These are phyloP conservation scores for Kluyveromyces dobzhanskii DNA, from an alignment of 805 yeast genomes.

Conservation along the genomic window DNA sequence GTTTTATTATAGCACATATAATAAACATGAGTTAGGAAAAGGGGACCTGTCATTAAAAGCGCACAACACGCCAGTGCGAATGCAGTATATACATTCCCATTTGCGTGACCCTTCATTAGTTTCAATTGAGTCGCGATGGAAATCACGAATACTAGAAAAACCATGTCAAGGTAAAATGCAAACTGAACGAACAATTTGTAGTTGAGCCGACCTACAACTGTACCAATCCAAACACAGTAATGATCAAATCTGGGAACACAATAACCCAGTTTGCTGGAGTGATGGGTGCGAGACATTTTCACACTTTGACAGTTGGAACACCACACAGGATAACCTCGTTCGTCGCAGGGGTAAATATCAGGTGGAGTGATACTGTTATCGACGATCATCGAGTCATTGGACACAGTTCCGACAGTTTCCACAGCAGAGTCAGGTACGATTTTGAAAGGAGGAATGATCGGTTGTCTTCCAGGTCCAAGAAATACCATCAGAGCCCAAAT, in stretches of 20 bases:
- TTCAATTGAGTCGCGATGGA: conserved; percentile 29
- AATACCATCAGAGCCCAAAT: conserved; percentile 18
- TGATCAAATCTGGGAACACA: conserved; percentile 81
- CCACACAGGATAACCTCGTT: conserved; percentile 68
- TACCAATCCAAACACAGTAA: conserved; percentile 71
- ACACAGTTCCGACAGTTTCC: background rate
- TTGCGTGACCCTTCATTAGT: conserved; percentile 13
- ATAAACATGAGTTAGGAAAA: conserved; percentile 36
- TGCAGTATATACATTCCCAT: conserved; percentile 43
- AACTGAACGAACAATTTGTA: conserved; percentile 51
- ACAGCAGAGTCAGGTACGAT: conserved; percentile 8
- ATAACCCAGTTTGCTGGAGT: conserved; percentile 43
- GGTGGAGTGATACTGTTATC: conserved; percentile 37
- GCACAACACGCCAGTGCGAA: conserved; percentile 39
- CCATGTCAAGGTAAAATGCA: conserved; percentile 30
- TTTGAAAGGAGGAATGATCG: conserved; percentile 19
- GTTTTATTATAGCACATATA: conserved; percentile 44
- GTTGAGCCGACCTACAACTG: conserved; percentile 61
- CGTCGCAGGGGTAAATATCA: conserved; percentile 55
- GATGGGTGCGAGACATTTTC: conserved; percentile 64
- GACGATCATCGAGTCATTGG: conserved; percentile 1
- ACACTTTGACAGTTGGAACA: conserved; percentile 60
- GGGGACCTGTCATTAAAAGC: conserved; percentile 36
- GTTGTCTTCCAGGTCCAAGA: conserved; percentile 23
- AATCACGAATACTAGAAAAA: conserved; percentile 34